phyloP scores from a whole-genome alignment of 2,329 filamentous ascomycete species.

The Elsinoe australis region DNA sequence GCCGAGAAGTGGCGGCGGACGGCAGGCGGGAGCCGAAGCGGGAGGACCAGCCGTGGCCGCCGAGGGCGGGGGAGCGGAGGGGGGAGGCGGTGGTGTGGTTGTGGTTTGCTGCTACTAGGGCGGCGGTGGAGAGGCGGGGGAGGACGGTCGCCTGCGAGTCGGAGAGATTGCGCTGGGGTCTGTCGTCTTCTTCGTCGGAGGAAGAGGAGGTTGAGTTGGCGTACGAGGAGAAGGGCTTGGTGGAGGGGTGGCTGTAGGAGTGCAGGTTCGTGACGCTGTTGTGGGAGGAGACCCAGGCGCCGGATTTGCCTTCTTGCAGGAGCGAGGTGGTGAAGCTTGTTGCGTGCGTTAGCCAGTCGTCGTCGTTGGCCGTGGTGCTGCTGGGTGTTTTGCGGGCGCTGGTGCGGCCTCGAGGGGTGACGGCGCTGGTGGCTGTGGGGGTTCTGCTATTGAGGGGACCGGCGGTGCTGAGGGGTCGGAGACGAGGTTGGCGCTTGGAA shows the following conservation, averaged over 20 bases:
- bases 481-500: not conserved
- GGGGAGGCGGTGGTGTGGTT: slow-evolving; percentile 38
- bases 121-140: not conserved
- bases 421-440: slow-evolving; percentile 2
- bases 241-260: slow-evolving; percentile 1
- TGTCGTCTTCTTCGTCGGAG: slow-evolving; percentile 17
- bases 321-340: slow-evolving; percentile 50
- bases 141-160: slow-evolving; percentile 35
- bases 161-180: not conserved
- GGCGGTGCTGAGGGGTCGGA: slow-evolving; percentile 14
- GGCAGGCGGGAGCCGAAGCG: slow-evolving; percentile 19
- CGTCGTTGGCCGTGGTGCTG: slow-evolving; percentile 33
- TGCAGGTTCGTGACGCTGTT: slow-evolving; percentile 43
- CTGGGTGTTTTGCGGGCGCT: not conserved
- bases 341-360: slow-evolving; percentile 54
- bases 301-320: slow-evolving; percentile 54
- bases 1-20: slow-evolving; percentile 17
- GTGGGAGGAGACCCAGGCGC: slow-evolving; percentile 51
- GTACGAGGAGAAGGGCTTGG: slow-evolving; percentile 26
- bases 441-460: not conserved
- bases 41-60: slow-evolving; percentile 19
- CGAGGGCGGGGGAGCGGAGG: slow-evolving; percentile 5
- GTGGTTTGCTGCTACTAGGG: too few relatives aligned
- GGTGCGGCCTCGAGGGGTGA: slow-evolving; percentile 27
- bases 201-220: slow-evolving; percentile 31